Percentiles rank a stretch among this genome's conserved stretches.
Evolutionary conservation across 1,284 basidiomycete species (phyloP).

Genomic region (Thelephora terrestris): DNA sequence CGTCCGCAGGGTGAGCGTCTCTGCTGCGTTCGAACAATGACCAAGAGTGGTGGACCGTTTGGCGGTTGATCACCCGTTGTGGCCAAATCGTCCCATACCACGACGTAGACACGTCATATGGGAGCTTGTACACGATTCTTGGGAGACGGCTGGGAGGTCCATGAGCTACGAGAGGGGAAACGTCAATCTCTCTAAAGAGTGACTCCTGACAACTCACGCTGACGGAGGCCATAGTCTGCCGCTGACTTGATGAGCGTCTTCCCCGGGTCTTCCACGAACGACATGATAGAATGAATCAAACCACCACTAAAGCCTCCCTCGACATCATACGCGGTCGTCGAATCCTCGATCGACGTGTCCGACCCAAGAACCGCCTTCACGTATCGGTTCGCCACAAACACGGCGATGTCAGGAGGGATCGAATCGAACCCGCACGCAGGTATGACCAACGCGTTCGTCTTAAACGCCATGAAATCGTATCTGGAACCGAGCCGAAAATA

Average conservation of each 20-base stretch:
- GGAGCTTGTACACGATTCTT: conserved; percentile 37
- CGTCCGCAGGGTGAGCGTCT: conserved; percentile 11
- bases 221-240: conserved; percentile 44
- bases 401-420: conserved; percentile 55
- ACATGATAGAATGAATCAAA: conserved; percentile 47
- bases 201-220: conserved; percentile 28
- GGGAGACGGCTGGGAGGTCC: conserved; percentile 29
- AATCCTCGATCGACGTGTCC: conserved; percentile 23
- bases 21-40: conserved; percentile 46
- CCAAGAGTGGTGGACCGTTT: conserved; percentile 72
- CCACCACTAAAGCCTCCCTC: conserved; percentile 59
- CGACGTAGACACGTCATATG: conserved; percentile 31
- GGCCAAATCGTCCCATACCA: conserved; percentile 47
- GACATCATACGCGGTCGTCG: conserved; percentile 37
- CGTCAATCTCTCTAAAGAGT: background rate
- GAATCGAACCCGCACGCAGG: conserved; percentile 68
- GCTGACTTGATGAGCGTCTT: conserved; percentile 24
- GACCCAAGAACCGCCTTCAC: conserved; percentile 28
- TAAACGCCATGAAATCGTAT: conserved; percentile 56
- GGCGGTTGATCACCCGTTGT: conserved; percentile 54
- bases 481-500: conserved; percentile 17
- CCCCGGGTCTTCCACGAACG: conserved; percentile 36
- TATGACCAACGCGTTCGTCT: conserved; percentile 59
- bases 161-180: conserved; percentile 22
- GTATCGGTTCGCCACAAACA: conserved; percentile 44